Base-by-base conservation (phyloP, 2,329 filamentous ascomycete species). In the Acephala macrosclerotiorum region DNA sequence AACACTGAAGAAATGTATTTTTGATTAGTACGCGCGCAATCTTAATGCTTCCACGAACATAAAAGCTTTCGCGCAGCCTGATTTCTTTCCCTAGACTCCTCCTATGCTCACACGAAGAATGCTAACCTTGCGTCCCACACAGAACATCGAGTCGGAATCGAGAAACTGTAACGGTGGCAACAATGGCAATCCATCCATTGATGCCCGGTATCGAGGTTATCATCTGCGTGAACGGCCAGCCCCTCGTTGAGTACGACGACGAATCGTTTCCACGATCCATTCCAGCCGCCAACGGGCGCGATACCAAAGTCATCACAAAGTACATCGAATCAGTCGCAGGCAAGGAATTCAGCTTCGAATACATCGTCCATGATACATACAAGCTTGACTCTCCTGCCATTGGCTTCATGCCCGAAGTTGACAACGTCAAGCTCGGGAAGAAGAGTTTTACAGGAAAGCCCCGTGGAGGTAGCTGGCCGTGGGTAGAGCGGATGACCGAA, bases 171-270 rank as follows among this genome's bases (percentile, higher is more conserved):
- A n/a, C n/a, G n/a, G n/a, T n/a, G 12, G 20, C 22, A 9, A 56
- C 12, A 56, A 56, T 56, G 53, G 53, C 53, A 36, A 20, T 56
- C 11, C 53, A 35, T 56, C 26, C 29, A 18, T 20, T 38, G 14
- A 5, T 56, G n/a, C 53, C 53, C 1, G 53, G 53, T n/a, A 38
- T 56, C 14, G 35, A 20, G 16, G 53, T 56, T 36, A 18, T 16
- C 26, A 36, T 56, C 6, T 26, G 26, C 29, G 53, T 56, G 7
- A 56, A 56, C 53, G 16, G 12, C 29, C 14, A 38, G 18, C 26
- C 29, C 11, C 29, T 38, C 18, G 26, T 6, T 11, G 53, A 56
- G 18, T 56, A 56, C 22, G 53, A 56, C 26, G 53, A 56, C 12
- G 53, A 56, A 14, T 35, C 26, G 26, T 6, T 12, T 11, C 14